Evolutionary conservation across 2,329 filamentous ascomycete species (phyloP).

Genomic region (Exophiala oligosperma): DNA sequence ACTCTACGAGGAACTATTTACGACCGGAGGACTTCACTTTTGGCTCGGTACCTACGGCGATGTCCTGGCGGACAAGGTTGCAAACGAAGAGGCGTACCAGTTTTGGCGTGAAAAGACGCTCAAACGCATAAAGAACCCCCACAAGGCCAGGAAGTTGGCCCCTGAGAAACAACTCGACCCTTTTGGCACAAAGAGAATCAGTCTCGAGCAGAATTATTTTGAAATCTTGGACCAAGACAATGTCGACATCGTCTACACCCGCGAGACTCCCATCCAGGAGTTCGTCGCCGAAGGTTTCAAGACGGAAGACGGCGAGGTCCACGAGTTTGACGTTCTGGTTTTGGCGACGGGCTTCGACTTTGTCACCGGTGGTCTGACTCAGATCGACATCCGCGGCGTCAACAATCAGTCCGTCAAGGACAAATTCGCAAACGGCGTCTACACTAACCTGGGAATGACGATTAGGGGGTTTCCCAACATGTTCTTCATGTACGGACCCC

Average conservation of each 20-base stretch:
- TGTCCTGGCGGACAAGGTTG: constrained; percentile 43
- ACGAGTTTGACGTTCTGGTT: constrained; percentile 57
- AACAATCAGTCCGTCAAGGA: constrained; percentile 9
- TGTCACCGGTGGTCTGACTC: not conserved
- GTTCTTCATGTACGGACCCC: constrained; percentile 55
- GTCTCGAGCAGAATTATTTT: constrained; percentile 52
- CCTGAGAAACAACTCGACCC: constrained; percentile 53
- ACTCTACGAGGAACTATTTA: constrained; percentile 51
- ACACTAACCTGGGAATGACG: constrained; percentile 43
- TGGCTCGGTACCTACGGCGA: constrained; percentile 51
- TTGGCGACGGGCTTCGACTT: constrained; percentile 52
- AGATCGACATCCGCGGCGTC: not conserved
- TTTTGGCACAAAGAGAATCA: constrained; percentile 55
- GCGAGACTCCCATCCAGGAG: constrained; percentile 39
- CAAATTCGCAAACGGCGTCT: constrained; percentile 31
- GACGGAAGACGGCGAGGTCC: constrained; percentile 51
- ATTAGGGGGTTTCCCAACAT: constrained; percentile 48
- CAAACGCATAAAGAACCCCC: constrained; percentile 51
- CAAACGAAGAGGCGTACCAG: constrained; percentile 54
- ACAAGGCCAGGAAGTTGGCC: constrained; percentile 53
- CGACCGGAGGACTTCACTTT: constrained; percentile 54
- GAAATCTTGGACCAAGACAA: constrained; percentile 50
- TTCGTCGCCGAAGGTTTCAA: constrained; percentile 48
- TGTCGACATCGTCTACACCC: constrained; percentile 48
- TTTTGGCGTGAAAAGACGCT: constrained; percentile 57